phyloP scores from a whole-genome alignment of 257 asterid species.

The Solanum boliviense region DNA sequence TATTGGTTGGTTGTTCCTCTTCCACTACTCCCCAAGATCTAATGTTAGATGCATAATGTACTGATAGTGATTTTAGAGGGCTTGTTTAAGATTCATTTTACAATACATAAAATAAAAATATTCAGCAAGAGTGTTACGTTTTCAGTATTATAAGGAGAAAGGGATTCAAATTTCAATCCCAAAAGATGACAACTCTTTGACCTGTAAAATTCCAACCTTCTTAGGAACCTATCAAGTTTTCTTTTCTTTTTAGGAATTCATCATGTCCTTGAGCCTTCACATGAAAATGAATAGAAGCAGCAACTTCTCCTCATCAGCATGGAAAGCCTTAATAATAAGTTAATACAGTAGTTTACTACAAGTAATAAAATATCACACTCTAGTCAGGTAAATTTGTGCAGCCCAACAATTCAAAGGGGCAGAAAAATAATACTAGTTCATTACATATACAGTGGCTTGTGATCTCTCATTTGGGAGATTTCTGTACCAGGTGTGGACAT shows the following conservation, averaged over 20 bases:
- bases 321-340: conserved; percentile 7
- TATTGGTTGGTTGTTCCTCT: too few relatives aligned
- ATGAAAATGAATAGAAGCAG: background rate
- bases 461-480: conserved; percentile 21
- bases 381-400: conserved; percentile 22
- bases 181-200: background rate
- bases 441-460: conserved; percentile 51
- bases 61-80: background rate
- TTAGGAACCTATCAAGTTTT: background rate
- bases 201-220: background rate
- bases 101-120: background rate
- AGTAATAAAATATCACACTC: background rate
- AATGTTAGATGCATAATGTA: background rate
- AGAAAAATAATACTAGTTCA: conserved; percentile 5
- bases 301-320: conserved; percentile 10
- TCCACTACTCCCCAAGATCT: background rate
- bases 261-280: background rate
- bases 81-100: too few relatives aligned
- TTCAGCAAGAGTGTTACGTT: background rate
- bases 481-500: background rate
- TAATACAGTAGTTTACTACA: background rate
- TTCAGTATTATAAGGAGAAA: background rate
- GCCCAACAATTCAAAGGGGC: conserved; percentile 18
- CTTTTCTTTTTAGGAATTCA: background rate
- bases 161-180: background rate